Percentiles rank a stretch among this genome's conserved stretches.
Evolutionary conservation across 140 eudicot species (phyloP).

Genomic region (Senecio squalidus): DNA sequence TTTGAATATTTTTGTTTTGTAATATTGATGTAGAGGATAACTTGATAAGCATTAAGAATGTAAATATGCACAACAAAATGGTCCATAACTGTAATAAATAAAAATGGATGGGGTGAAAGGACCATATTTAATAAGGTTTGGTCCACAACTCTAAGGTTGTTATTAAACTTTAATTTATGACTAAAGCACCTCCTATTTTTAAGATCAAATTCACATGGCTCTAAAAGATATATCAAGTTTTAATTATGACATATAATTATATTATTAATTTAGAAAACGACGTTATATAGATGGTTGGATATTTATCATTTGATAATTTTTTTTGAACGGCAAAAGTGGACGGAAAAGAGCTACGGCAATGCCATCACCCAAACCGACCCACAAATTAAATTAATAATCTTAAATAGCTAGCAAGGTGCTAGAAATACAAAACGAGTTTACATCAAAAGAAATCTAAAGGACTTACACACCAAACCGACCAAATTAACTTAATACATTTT

Average conservation of each 20-base stretch:
- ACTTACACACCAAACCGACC: too few species aligned
- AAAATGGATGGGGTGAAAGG: constrained; percentile 28
- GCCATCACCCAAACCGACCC: too few species aligned
- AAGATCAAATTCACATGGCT: constrained; percentile 24
- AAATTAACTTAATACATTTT: too few species aligned
- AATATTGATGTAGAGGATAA: too few species aligned
- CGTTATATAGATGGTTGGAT: not conserved
- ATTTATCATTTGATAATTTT: too few species aligned
- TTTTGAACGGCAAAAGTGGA: too few species aligned
- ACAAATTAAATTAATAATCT: too few species aligned
- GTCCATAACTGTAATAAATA: constrained; percentile 38
- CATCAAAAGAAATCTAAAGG: too few species aligned
- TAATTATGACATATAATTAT: not conserved
- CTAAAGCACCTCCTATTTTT: constrained; percentile 13
- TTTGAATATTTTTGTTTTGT: too few species aligned
- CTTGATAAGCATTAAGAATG: not conserved
- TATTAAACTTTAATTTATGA: constrained; percentile 11
- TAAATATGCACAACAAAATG: constrained; percentile 11
- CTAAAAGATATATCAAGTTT: not conserved
- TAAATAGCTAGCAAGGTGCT: too few species aligned
- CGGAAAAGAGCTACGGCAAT: too few species aligned
- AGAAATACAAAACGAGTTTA: too few species aligned
- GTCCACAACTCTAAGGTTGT: constrained; percentile 22
- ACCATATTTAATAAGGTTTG: constrained; percentile 24
- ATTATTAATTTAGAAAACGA: not conserved